Percentiles rank a stretch among this genome's conserved stretches.
Evolutionary conservation across 192 early-diverging fungal species (phyloP).

Genomic region (Ambispora gerdemannii): DNA sequence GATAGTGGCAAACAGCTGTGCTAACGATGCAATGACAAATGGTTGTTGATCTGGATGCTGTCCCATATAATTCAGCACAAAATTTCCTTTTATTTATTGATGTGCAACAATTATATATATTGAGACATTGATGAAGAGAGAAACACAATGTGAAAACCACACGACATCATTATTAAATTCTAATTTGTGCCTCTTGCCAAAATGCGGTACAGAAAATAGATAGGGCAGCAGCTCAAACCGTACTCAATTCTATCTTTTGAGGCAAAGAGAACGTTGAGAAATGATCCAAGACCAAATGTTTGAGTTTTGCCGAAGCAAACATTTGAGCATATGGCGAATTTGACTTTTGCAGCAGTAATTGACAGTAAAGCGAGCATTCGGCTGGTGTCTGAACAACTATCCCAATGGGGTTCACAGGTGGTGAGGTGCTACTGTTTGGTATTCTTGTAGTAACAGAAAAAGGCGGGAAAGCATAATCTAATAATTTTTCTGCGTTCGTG

Average conservation of each 20-base stretch:
- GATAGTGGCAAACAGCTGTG: conserved; percentile 60
- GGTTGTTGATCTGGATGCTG: conserved; percentile 52
- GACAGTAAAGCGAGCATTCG: conserved; percentile 57
- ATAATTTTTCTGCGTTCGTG: conserved; percentile 62
- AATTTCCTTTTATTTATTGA: conserved; percentile 46
- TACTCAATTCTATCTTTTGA: conserved; percentile 56
- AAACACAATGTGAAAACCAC: neutral
- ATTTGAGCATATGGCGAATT: conserved; percentile 67
- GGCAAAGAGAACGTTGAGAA: conserved; percentile 50
- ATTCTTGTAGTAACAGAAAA: conserved; percentile 60
- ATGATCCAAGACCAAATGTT: conserved; percentile 56
- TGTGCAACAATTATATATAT: conserved; percentile 10
- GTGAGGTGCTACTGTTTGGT: conserved; percentile 37
- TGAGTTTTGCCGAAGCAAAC: conserved; percentile 59
- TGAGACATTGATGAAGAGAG: conserved; percentile 1
- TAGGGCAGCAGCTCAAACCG: conserved; percentile 27
- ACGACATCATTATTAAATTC: conserved; percentile 24
- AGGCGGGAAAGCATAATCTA: conserved; percentile 79
- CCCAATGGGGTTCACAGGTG: conserved; percentile 10
- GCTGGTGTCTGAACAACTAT: conserved; percentile 19
- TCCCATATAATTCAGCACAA: conserved; percentile 58
- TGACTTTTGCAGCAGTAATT: conserved; percentile 57
- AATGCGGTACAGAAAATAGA: conserved; percentile 35
- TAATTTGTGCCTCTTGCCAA: conserved; percentile 33
- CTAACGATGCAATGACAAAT: conserved; percentile 58